Evolutionary conservation across 371 early-diverging fungal species (phyloP).

Genomic region (Rhizopus stolonifer): DNA sequence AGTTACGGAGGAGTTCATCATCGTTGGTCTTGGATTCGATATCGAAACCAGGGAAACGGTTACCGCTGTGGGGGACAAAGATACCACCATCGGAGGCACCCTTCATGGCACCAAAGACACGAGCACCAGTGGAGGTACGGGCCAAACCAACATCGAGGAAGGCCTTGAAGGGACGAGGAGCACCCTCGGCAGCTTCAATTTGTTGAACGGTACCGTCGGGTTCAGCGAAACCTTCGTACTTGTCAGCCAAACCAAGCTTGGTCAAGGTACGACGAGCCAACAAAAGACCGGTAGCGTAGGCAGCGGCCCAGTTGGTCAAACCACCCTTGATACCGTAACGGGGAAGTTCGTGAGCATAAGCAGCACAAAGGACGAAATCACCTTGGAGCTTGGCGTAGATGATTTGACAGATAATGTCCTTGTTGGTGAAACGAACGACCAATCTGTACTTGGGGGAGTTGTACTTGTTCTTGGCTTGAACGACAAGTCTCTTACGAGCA

Average conservation of each 20-base stretch:
- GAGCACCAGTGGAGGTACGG: conserved; percentile 98
- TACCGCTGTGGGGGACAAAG: no score
- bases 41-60: no score
- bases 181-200: no score
- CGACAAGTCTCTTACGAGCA: conserved; percentile 96
- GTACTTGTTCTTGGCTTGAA: conserved; percentile 64
- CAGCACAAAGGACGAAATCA: conserved; percentile 95
- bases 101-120: conserved; percentile 88
- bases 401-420: conserved; percentile 96
- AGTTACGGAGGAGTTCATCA: no score
- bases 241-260: conserved; percentile 71
- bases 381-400: conserved; percentile 98
- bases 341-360: conserved; percentile 98
- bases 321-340: conserved; percentile 98
- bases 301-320: conserved; percentile 99
- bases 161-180: conserved; percentile 73
- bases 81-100: no score
- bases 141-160: conserved; percentile 99
- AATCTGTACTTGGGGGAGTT: no score
- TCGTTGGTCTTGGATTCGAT: no score
- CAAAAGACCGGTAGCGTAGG: conserved; percentile 99
- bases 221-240: no score
- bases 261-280: conserved; percentile 95
- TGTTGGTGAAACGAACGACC: conserved; percentile 63
- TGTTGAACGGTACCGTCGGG: no score